These are phyloP conservation scores for Quercus alba DNA, from an alignment of 306 rosid genomes.

Conservation along the genomic window DNA sequence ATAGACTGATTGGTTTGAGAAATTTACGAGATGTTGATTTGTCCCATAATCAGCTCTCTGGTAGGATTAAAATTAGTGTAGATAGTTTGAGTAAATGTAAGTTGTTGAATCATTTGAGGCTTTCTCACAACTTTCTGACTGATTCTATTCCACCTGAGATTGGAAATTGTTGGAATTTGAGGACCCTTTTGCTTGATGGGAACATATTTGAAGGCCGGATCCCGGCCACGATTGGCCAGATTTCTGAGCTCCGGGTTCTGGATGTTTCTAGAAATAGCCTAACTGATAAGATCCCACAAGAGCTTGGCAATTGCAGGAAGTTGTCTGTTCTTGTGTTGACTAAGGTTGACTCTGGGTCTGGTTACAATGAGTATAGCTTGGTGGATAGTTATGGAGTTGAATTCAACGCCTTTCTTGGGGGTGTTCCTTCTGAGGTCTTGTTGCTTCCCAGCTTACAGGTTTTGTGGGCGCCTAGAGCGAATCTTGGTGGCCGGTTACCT, in stretches of 20 bases:
- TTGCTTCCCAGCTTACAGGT: constrained; percentile 50
- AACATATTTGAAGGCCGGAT: constrained; percentile 56
- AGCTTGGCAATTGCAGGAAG: constrained; percentile 45
- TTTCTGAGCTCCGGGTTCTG: constrained; percentile 46
- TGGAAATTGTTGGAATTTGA: constrained; percentile 51
- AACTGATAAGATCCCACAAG: constrained; percentile 46
- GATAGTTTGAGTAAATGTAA: constrained; percentile 24
- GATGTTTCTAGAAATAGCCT: constrained; percentile 72
- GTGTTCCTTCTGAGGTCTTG: constrained; percentile 43
- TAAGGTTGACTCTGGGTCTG: constrained; percentile 22
- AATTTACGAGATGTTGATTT: constrained; percentile 44
- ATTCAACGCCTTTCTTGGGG: constrained; percentile 63
- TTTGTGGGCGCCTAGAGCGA: constrained; percentile 72
- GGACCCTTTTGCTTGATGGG: constrained; percentile 56
- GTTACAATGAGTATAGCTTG: constrained; percentile 12
- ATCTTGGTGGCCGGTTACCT: constrained; percentile 55
- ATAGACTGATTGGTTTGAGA: constrained; percentile 33
- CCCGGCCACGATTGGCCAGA: constrained; percentile 46
- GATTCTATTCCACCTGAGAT: constrained; percentile 48
- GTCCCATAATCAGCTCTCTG: constrained; percentile 50
- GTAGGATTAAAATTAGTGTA: constrained; percentile 19
- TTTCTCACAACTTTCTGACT: constrained; percentile 51
- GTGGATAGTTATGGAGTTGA: constrained; percentile 48
- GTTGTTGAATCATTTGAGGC: constrained; percentile 44
- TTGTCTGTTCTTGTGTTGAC: constrained; percentile 53